Evolutionary conservation across 768 basidiomycete genomes (phyloP), one percentile per base, ranked within the genome.

Genomic region (Zangia roseola): DNA sequence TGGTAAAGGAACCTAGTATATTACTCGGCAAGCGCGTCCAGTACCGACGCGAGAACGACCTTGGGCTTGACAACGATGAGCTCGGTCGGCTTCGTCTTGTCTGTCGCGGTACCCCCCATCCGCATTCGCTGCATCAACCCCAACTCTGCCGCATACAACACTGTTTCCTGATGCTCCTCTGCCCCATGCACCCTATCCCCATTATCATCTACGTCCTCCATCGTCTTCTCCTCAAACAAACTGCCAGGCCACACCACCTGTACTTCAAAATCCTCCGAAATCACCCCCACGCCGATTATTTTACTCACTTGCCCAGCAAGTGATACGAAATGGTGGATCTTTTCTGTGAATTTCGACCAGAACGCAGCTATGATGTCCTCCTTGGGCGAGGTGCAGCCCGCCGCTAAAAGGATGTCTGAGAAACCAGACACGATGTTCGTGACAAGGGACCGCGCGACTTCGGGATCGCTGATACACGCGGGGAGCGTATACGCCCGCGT

Each of bases 291-390:
- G 2, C 58, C 54, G 2, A 62, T 50, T 1, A 58, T 49, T 40
- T 59, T 62, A 36, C 80, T 80, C 25, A 83, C 58, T 13, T 68
- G 69, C 34, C 74, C 68, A 12, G 80, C 76, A 16, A 71, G 62
- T 38, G 69, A 68, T 30, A 78, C 71, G 34, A 83, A 69, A 14
- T 64, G 55, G 17, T 56, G 57, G 16, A 82, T 62, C 21, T 70
- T 69, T 0, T 70, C 71, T 3, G 60, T 64, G 54, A 81, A 83
- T 17, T 68, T 69, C 6, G 63, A 53, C 26, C 65, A 64, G 34
- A 82, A 64, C n/a, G 64, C 63, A 9, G 73, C 68, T 10, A 70
- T 69, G 1, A 78, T 56, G 9, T 64, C 61, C 0, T 47, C 17
- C 39, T 49, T 41, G 4, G 50, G 2, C 7, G 45, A 14, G 17